Conservation (phyloP, 345 rosid species). For the Gossypium arboreum region DNA sequence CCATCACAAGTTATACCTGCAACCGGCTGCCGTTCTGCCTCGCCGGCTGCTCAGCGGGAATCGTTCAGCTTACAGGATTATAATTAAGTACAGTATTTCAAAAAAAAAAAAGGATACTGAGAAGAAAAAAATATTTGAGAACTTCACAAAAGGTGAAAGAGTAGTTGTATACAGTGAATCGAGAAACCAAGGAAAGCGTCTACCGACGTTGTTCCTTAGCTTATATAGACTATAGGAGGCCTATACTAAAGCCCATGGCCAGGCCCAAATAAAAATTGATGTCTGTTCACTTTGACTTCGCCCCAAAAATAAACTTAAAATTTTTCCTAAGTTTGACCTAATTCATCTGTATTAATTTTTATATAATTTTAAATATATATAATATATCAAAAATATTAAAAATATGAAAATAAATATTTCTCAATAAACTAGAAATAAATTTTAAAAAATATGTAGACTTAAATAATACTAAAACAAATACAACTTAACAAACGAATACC, state of each 20-base stretch:
- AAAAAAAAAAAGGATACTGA: not conserved
- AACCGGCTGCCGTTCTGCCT: not conserved
- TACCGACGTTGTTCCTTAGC: not conserved
- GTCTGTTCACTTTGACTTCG: no score
- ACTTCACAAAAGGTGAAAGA: not conserved
- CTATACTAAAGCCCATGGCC: not conserved
- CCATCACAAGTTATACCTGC: slow-evolving; percentile 18
- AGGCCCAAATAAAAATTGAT: no score
- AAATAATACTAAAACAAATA: no score
- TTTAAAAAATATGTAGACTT: no score
- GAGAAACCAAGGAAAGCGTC: not conserved
- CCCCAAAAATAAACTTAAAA: no score
- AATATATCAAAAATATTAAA: no score
- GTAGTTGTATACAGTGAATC: not conserved
- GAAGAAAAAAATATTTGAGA: not conserved
- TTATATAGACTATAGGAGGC: not conserved
- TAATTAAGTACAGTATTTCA: not conserved
- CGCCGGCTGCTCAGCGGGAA: not conserved
- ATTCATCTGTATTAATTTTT: no score
- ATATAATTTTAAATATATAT: no score
- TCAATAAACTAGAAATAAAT: no score
- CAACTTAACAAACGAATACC: no score
- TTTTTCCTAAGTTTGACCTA: no score
- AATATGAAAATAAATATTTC: no score
- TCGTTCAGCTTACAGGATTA: not conserved